Conservation (phyloP, 805 yeast species). For the Tetrapisispora pingtungensis region DNA sequence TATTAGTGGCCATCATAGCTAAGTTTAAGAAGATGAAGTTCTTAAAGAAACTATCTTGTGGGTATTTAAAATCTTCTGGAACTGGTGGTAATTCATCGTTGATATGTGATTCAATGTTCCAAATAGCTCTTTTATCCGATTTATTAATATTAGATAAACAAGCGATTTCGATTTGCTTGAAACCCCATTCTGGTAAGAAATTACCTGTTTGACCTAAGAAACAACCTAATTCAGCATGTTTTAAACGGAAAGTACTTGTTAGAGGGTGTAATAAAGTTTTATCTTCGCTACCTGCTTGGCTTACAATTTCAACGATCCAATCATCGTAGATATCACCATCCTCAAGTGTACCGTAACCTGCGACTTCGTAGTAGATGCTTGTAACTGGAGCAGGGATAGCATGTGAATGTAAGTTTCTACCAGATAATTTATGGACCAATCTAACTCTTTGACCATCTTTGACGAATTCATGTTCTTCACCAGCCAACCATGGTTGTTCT, state of each 20-base stretch:
- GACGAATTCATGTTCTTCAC: conserved; percentile 31
- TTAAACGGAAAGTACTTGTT: conserved; percentile 61
- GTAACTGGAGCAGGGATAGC: conserved; percentile 68
- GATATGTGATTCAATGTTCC: conserved; percentile 69
- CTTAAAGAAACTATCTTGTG: conserved; percentile 63
- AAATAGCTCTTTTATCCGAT: conserved; percentile 80
- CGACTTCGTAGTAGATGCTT: conserved; percentile 62
- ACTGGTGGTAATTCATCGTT: conserved; percentile 54
- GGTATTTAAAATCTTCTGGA: conserved; percentile 34
- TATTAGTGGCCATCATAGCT: conserved; percentile 90
- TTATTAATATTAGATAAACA: conserved; percentile 51
- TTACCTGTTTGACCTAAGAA: conserved; percentile 65
- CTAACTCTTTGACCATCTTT: conserved; percentile 60
- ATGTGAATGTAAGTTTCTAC: conserved; percentile 81
- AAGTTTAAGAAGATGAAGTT: conserved; percentile 67
- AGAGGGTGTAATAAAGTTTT: conserved; percentile 52
- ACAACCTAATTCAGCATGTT: conserved; percentile 56
- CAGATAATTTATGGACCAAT: conserved; percentile 58
- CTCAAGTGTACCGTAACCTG: conserved; percentile 68
- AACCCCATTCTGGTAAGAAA: conserved; percentile 77
- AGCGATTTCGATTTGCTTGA: conserved; percentile 71
- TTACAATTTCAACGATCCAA: conserved; percentile 80
- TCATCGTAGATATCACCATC: conserved; percentile 75
- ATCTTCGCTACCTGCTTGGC: conserved; percentile 39
- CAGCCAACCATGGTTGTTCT: conserved; percentile 12